These are phyloP conservation scores for Leonotis leonurus DNA, from an alignment of 257 asterid species.

Conservation along the genomic window DNA sequence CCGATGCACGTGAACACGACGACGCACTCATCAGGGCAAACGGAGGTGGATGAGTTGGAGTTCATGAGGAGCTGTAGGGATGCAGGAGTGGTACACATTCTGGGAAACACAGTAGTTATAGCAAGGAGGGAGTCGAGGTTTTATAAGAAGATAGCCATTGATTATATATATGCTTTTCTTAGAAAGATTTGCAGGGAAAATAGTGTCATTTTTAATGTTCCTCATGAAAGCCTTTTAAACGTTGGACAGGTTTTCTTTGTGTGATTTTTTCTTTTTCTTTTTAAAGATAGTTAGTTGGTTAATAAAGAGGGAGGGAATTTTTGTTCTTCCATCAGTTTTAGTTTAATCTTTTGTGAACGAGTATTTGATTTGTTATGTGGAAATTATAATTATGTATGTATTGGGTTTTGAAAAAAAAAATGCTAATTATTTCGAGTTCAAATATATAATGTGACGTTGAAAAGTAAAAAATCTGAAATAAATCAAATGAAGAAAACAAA, in stretches of 20 bases:
- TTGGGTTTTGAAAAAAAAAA: no score
- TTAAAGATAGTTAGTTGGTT: no score
- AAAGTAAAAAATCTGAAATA: no score
- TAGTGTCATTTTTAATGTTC: constrained; percentile 86
- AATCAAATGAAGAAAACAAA: no score
- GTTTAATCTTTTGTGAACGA: no score
- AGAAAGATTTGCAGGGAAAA: constrained; percentile 97
- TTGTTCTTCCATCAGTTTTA: no score
- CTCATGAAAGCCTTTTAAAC: constrained; percentile 91
- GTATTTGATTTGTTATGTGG: no score
- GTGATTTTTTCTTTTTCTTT: constrained; percentile 15
- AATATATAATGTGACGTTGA: no score
- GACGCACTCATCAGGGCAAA: constrained; percentile 44
- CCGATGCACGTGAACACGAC: constrained; percentile 33
- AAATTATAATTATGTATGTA: no score
- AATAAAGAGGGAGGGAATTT: neutral
- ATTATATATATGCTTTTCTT: constrained; percentile 84
- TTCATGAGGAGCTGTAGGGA: constrained; percentile 66
- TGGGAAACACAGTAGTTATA: constrained; percentile 79
- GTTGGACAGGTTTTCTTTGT: constrained; percentile 92
- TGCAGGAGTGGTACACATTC: constrained; percentile 90
- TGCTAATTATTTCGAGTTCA: no score
- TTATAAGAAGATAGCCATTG: constrained; percentile 71
- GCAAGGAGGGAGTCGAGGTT: constrained; percentile 77
- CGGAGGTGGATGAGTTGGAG: constrained; percentile 73